Evolutionary conservation across 2,329 filamentous ascomycete species (phyloP).

Genomic region (Tolypocladium endophyticum): DNA sequence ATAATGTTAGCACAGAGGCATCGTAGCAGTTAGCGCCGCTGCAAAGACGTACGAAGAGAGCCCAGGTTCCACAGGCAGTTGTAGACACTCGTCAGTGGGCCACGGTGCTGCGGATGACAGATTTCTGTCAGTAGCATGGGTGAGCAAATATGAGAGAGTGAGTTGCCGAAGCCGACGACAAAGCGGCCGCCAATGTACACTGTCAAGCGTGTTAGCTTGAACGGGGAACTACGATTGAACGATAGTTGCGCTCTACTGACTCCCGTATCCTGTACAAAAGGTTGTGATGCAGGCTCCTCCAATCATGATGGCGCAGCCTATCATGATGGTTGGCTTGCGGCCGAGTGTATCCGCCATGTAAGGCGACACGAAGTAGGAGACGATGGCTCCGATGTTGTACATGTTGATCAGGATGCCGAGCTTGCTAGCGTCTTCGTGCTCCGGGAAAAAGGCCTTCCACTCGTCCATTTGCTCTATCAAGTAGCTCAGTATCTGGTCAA

Average conservation of each 20-base stretch:
- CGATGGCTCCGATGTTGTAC: constrained; percentile 40
- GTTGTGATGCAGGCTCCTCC: constrained; percentile 28
- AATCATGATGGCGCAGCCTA: constrained; percentile 35
- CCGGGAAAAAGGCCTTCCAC: constrained; percentile 41
- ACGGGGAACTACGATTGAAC: not conserved
- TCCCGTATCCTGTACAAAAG: constrained; percentile 31
- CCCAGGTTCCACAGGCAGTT: constrained; percentile 60
- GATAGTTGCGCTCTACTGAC: constrained; percentile 16
- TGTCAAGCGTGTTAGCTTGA: not conserved
- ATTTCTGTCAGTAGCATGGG: constrained; percentile 56
- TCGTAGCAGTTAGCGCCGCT: fast-evolving
- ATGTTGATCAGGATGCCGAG: constrained; percentile 40
- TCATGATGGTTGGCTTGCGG: constrained; percentile 30
- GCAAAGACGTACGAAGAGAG: constrained; percentile 22
- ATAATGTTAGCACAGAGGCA: not conserved
- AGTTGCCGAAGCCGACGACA: constrained; percentile 54
- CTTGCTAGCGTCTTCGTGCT: constrained; percentile 25
- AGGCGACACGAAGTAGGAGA: constrained; percentile 34
- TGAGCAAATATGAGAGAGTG: constrained; percentile 51
- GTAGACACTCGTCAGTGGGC: constrained; percentile 53
- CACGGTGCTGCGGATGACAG: constrained; percentile 58
- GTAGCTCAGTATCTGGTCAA: not conserved
- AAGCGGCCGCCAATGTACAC: constrained; percentile 30
- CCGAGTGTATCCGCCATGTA: constrained; percentile 33
- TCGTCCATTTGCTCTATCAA: constrained; percentile 35